Percentiles rank a stretch among this genome's conserved stretches.
phyloP scores from a whole-genome alignment of 768 basidiomycete genomes.

The Boletus pseudo-olivaceus region DNA sequence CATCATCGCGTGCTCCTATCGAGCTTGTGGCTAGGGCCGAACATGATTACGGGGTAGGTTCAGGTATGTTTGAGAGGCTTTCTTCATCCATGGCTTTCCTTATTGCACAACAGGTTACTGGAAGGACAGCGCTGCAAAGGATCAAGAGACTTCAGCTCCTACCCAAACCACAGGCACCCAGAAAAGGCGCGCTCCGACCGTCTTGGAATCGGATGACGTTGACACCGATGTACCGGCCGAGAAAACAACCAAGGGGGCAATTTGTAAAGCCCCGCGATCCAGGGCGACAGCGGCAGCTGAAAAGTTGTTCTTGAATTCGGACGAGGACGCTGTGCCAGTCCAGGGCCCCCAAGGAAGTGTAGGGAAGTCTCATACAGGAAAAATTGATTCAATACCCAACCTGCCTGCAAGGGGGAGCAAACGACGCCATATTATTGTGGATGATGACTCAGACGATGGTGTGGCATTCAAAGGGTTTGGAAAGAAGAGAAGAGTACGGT shows the following conservation, averaged over 20 bases:
- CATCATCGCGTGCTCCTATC: slow-evolving; percentile 35
- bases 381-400: slow-evolving; percentile 2
- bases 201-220: slow-evolving; percentile 43
- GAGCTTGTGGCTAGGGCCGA: slow-evolving; percentile 51
- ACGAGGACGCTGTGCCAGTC: slow-evolving; percentile 27
- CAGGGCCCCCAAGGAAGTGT: not conserved
- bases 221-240: slow-evolving; percentile 14
- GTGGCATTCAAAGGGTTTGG: slow-evolving; percentile 66
- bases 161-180: slow-evolving; percentile 19
- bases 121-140: slow-evolving; percentile 38
- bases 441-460: slow-evolving; percentile 72
- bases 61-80: slow-evolving; percentile 35
- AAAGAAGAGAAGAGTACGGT: slow-evolving; percentile 26
- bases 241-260: slow-evolving; percentile 15
- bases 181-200: slow-evolving; percentile 27
- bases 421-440: slow-evolving; percentile 40
- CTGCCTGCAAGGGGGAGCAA: slow-evolving; percentile 18
- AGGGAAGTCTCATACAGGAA: slow-evolving; percentile 1
- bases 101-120: slow-evolving; percentile 46
- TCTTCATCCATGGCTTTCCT: slow-evolving; percentile 1
- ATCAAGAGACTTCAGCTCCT: slow-evolving; percentile 13
- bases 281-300: slow-evolving; percentile 29
- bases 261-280: slow-evolving; percentile 22
- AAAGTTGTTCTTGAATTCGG: slow-evolving; percentile 52
- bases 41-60: slow-evolving; percentile 53